phyloP scores from a whole-genome alignment of 352 stramenopile species.

The Globisporangium heterothallicum region DNA sequence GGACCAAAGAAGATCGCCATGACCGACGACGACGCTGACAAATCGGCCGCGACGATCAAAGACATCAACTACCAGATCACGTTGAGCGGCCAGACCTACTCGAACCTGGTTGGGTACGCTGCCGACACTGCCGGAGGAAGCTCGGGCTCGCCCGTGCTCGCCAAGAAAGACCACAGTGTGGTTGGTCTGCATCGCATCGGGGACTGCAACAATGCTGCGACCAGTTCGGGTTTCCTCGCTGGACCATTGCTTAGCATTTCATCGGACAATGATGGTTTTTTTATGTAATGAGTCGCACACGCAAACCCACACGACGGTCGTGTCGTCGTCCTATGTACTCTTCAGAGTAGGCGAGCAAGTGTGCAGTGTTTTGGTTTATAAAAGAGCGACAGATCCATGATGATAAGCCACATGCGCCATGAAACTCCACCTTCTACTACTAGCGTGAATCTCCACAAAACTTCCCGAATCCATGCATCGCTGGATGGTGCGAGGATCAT shows the following conservation, averaged over 20 bases:
- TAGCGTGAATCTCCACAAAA: too few relatives aligned
- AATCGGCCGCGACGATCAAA: conserved; percentile 27
- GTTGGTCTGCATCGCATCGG: conserved; percentile 35
- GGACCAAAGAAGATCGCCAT: conserved; percentile 60
- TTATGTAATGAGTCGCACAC: too few relatives aligned
- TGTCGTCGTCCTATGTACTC: too few relatives aligned
- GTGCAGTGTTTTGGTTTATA: too few relatives aligned
- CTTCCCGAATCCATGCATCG: too few relatives aligned
- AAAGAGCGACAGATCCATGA: too few relatives aligned
- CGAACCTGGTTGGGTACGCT: conserved; percentile 23
- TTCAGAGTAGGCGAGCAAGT: too few relatives aligned
- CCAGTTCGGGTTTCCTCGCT: conserved; percentile 13
- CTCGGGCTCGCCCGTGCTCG: conserved; percentile 30
- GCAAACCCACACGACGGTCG: too few relatives aligned
- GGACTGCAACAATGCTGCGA: conserved; percentile 36
- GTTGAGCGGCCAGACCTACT: conserved; percentile 22
- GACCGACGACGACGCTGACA: conserved; percentile 35
- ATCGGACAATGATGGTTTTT: conserved; percentile 28
- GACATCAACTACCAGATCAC: conserved; percentile 25
- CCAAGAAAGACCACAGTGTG: conserved; percentile 17
- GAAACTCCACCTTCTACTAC: too few relatives aligned
- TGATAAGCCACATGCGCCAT: too few relatives aligned
- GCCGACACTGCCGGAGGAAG: conserved; percentile 31
- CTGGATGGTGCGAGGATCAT: too few relatives aligned
- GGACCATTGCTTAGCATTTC: conserved; percentile 18